These are phyloP conservation scores for Colletotrichum chlorophyti DNA, from an alignment of 2,329 filamentous ascomycete species.

Conservation along the genomic window DNA sequence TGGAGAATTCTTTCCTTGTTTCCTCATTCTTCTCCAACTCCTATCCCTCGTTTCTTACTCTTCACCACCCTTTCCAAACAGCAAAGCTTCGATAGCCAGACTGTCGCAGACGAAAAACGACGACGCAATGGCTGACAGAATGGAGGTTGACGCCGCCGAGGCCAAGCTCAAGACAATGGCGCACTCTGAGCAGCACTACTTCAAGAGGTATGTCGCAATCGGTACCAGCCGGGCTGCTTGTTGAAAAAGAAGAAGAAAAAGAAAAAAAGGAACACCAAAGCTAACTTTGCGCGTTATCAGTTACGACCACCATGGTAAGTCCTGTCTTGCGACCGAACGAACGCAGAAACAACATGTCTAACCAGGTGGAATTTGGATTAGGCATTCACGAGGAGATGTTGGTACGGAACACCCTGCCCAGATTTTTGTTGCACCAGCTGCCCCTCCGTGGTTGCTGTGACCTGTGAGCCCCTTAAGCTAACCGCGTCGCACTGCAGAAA, in stretches of 20 bases:
- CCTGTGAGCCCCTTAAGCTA: background rate
- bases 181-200: conserved; percentile 98
- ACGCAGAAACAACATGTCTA: conserved; percentile 20
- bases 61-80: background rate
- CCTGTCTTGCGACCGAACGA: conserved; percentile 8
- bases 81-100: background rate
- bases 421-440: conserved; percentile 19
- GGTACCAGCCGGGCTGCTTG: conserved; percentile 11
- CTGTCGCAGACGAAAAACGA: background rate
- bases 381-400: conserved; percentile 98
- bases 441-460: background rate
- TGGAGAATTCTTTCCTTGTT: too few species aligned
- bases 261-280: background rate
- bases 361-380: conserved; percentile 41
- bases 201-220: conserved; percentile 77
- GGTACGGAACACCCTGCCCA: conserved; percentile 65
- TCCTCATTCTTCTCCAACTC: background rate
- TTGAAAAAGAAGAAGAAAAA: background rate
- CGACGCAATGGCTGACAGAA: conserved; percentile 54
- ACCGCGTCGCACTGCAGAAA: conserved; percentile 66
- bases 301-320: conserved; percentile 94
- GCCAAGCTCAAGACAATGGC: conserved; percentile 75
- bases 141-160: conserved; percentile 67
- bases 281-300: conserved; percentile 53
- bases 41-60: background rate